phyloP scores from a whole-genome alignment of 2,329 filamentous ascomycete genomes.

The Lecanosticta acicola region DNA sequence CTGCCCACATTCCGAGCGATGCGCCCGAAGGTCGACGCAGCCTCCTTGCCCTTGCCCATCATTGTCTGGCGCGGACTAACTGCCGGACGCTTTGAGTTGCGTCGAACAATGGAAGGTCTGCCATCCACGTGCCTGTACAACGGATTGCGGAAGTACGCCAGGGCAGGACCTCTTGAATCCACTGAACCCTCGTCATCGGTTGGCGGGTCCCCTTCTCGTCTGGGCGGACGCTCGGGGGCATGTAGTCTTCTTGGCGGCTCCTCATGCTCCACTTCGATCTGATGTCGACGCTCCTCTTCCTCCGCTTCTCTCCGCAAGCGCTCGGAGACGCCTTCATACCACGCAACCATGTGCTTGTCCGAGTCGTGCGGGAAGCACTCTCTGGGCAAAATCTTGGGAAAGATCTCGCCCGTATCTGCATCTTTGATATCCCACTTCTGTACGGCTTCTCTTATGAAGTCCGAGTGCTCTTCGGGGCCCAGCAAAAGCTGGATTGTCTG shows the following conservation, averaged over 20 bases:
- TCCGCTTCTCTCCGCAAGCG: conserved; percentile 61
- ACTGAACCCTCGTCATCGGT: conserved; percentile 35
- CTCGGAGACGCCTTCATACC: conserved; percentile 74
- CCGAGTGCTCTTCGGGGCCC: conserved; percentile 80
- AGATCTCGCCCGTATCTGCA: conserved; percentile 55
- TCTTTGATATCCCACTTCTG: conserved; percentile 70
- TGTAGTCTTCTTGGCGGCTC: conserved; percentile 18
- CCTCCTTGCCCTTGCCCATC: conserved; percentile 34
- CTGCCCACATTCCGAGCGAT: conserved; percentile 33
- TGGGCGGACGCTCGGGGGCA: conserved; percentile 14
- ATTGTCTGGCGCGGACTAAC: conserved; percentile 31
- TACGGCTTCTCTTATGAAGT: conserved; percentile 75
- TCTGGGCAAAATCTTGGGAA: conserved; percentile 60
- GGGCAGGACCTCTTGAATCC: conserved; percentile 42
- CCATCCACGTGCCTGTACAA: conserved; percentile 43
- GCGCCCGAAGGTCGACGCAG: conserved; percentile 32
- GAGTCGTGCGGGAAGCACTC: conserved; percentile 64
- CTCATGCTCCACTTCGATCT: conserved; percentile 24
- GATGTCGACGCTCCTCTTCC: conserved; percentile 33
- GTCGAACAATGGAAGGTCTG: conserved; percentile 40
- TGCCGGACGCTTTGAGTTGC: conserved; percentile 29
- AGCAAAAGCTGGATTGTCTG: conserved; percentile 85
- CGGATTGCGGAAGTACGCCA: conserved; percentile 46
- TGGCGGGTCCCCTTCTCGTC: conserved; percentile 20
- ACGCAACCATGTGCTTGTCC: conserved; percentile 74